These are phyloP conservation scores for Scortechinia acanthostroma DNA, from an alignment of 2,329 filamentous ascomycete species.

Conservation along the genomic window DNA sequence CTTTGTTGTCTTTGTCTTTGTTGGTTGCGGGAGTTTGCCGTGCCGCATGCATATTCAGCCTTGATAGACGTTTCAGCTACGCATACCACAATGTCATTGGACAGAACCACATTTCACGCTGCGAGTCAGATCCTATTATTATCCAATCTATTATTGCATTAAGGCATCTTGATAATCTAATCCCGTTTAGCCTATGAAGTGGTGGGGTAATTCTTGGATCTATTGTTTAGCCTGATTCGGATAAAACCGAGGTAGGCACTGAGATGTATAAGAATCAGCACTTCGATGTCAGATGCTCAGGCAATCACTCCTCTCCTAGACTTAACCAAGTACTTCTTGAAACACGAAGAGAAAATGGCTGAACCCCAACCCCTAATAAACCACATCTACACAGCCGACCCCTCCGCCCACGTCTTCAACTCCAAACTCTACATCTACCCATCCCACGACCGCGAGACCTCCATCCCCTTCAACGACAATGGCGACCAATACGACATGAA, in stretches of 20 bases:
- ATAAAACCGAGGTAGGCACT: too few relatives aligned
- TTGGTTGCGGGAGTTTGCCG: background rate
- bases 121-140: too few relatives aligned
- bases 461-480: slow-evolving; percentile 74
- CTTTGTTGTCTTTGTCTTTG: background rate
- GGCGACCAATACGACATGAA: slow-evolving; percentile 80
- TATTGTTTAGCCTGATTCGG: too few relatives aligned
- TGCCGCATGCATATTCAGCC: too few relatives aligned
- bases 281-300: too few relatives aligned
- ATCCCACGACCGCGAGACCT: slow-evolving; percentile 71
- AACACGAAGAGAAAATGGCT: slow-evolving; percentile 7
- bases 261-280: too few relatives aligned
- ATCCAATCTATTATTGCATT: background rate
- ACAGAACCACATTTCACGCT: too few relatives aligned
- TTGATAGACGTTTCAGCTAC: too few relatives aligned
- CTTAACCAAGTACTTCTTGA: slow-evolving; percentile 6
- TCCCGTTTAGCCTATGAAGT: too few relatives aligned
- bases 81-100: too few relatives aligned
- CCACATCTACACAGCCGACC: slow-evolving; percentile 74
- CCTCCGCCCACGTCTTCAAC: slow-evolving; percentile 75
- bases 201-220: too few relatives aligned
- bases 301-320: background rate
- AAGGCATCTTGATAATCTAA: too few relatives aligned
- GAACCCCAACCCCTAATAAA: slow-evolving; percentile 53
- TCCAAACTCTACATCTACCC: slow-evolving; percentile 73